These are phyloP conservation scores for Discostella stelligeroides DNA, from an alignment of 108 stramenopile species.

Conservation along the genomic window DNA sequence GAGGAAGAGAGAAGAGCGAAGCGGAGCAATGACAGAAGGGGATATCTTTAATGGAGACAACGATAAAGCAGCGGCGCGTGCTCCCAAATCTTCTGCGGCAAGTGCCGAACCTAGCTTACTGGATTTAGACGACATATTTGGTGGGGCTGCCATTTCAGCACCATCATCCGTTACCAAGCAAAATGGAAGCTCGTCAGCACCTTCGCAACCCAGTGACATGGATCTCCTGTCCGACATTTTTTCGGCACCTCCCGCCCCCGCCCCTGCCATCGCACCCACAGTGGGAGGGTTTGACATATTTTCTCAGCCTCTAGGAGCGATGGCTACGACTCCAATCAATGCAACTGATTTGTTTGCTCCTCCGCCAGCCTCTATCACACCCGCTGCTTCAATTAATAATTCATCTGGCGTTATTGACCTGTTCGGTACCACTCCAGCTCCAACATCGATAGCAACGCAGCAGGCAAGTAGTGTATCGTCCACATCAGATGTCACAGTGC, in stretches of 20 bases:
- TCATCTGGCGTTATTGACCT: conserved; percentile 45
- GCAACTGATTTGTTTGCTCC: conserved; percentile 65
- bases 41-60: conserved; percentile 46
- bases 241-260: conserved; percentile 62
- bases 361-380: conserved; percentile 34
- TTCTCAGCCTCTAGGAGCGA: conserved; percentile 34
- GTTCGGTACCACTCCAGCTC: conserved; percentile 56
- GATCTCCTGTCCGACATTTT: conserved; percentile 93
- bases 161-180: conserved; percentile 28
- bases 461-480: conserved; percentile 38
- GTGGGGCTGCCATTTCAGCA: conserved; percentile 48
- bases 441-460: conserved; percentile 34
- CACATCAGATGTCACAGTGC: conserved; percentile 58
- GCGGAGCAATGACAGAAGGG: conserved; percentile 38
- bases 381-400: conserved; percentile 17
- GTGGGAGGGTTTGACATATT: conserved; percentile 54
- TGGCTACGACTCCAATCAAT: conserved; percentile 41
- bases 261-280: conserved; percentile 47
- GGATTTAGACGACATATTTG: conserved; percentile 94
- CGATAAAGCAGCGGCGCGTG: conserved; percentile 13
- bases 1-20: conserved; percentile 60
- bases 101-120: conserved; percentile 73
- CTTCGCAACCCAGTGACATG: conserved; percentile 66
- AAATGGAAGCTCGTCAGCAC: conserved; percentile 45
- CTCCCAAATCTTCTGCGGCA: conserved; percentile 30